Evolutionary conservation across 2,329 filamentous ascomycete genomes (phyloP).

Genomic region (Dendryphion nanum): DNA sequence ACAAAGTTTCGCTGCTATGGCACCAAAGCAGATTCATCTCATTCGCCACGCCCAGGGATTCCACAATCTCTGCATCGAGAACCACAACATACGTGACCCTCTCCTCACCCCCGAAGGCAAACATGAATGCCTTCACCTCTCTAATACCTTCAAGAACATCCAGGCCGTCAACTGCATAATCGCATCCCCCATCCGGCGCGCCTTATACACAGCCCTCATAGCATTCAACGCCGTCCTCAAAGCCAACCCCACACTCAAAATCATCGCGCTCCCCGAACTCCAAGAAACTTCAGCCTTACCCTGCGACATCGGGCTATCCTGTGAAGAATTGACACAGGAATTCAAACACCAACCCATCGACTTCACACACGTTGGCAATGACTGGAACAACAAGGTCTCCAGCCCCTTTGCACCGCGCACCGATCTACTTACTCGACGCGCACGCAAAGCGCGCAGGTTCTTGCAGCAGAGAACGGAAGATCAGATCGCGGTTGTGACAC

Average conservation of each 20-base stretch:
- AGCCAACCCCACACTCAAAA: slow-evolving; percentile 34
- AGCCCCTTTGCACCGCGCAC: slow-evolving; percentile 1
- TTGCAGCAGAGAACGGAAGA: slow-evolving; percentile 5
- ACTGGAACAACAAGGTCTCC: slow-evolving; percentile 65
- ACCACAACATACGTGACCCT: slow-evolving; percentile 75
- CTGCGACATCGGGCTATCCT: slow-evolving; percentile 55
- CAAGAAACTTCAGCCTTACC: slow-evolving; percentile 74
- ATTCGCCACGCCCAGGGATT: slow-evolving; percentile 72
- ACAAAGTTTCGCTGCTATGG: too few relatives aligned
- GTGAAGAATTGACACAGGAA: slow-evolving; percentile 52
- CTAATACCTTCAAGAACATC: background rate
- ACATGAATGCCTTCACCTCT: slow-evolving; percentile 68
- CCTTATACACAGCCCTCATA: slow-evolving; percentile 70
- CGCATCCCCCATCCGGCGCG: slow-evolving; percentile 74
- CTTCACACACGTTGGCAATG: slow-evolving; percentile 56
- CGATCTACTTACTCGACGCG: slow-evolving; percentile 4
- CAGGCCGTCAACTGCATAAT: slow-evolving; percentile 72
- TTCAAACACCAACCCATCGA: slow-evolving; percentile 64
- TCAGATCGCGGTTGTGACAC: slow-evolving; percentile 7
- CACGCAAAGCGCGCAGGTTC: slow-evolving; percentile 6
- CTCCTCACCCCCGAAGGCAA: slow-evolving; percentile 73
- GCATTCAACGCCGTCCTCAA: slow-evolving; percentile 57
- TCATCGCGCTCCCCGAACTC: slow-evolving; percentile 70
- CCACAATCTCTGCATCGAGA: slow-evolving; percentile 72
- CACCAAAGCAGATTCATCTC: slow-evolving; percentile 40